A percentile compares a stretch with the other conserved stretches of the same genome.
Conservation (phyloP, 768 basidiomycete genomes). For the Naganishia randhawae region DNA sequence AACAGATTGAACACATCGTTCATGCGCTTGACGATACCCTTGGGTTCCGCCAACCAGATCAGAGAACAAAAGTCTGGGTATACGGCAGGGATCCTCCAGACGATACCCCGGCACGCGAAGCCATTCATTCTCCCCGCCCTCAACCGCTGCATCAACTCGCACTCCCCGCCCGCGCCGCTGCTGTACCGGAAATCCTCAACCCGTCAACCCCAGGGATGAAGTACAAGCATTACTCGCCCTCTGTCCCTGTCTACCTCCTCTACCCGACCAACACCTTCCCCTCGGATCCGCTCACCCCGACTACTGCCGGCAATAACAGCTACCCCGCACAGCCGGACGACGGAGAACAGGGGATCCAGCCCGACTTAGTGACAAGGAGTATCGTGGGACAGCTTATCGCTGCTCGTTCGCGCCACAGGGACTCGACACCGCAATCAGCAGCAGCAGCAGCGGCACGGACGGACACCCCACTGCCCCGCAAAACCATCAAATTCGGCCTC, state of each 20-base stretch:
- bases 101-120: not conserved
- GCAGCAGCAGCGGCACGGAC: not conserved
- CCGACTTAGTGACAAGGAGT: not conserved
- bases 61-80: constrained; percentile 42
- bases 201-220: constrained; percentile 99
- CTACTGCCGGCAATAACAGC: too few species aligned
- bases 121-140: constrained; percentile 6
- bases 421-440: not conserved
- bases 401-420: not conserved
- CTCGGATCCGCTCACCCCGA: constrained; percentile 25
- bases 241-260: constrained; percentile 76
- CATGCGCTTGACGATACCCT: constrained; percentile 46
- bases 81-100: constrained; percentile 36
- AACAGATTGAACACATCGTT: constrained; percentile 69
- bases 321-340: not conserved
- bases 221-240: constrained; percentile 92
- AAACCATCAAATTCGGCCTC: constrained; percentile 26
- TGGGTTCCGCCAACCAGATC: constrained; percentile 41
- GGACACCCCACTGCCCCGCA: not conserved
- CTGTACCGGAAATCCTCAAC: constrained; percentile 35
- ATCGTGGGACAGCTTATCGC: not conserved
- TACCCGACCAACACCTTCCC: constrained; percentile 48
- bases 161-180: not conserved
- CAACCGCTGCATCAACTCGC: constrained; percentile 45
- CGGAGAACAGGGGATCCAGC: not conserved